A percentile compares a stretch with the other conserved stretches of the same genome.
Evolutionary conservation across 2,329 filamentous ascomycete species (phyloP).

Genomic region (Aureobasidium vineae): DNA sequence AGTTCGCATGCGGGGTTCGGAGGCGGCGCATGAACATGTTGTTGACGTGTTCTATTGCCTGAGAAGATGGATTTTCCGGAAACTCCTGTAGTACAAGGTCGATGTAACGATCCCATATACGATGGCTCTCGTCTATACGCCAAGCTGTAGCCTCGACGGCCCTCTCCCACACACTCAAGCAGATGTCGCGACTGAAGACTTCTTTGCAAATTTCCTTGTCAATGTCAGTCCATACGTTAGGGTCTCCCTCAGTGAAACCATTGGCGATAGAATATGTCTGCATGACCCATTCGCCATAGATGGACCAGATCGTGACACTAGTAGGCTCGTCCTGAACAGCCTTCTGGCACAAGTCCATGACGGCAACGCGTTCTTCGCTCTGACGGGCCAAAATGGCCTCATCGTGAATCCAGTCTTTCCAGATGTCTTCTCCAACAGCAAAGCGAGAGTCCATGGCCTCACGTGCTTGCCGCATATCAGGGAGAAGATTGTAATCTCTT

Average conservation of each 20-base stretch:
- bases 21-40: slow-evolving; percentile 70
- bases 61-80: slow-evolving; percentile 55
- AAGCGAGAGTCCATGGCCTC: slow-evolving; percentile 62
- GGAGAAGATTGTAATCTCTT: slow-evolving; percentile 46
- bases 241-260: slow-evolving; percentile 51
- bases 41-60: slow-evolving; percentile 62
- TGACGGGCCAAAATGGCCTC: slow-evolving; percentile 60
- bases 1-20: slow-evolving; percentile 68
- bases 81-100: slow-evolving; percentile 69
- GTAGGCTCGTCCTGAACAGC: slow-evolving; percentile 69
- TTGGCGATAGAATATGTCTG: slow-evolving; percentile 66
- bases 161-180: slow-evolving; percentile 68
- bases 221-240: slow-evolving; percentile 57
- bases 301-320: slow-evolving; percentile 71
- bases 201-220: slow-evolving; percentile 68
- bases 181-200: slow-evolving; percentile 66
- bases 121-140: slow-evolving; percentile 72
- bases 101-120: slow-evolving; percentile 77
- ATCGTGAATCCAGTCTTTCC: slow-evolving; percentile 75
- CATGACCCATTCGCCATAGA: slow-evolving; percentile 77
- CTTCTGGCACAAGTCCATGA: slow-evolving; percentile 70
- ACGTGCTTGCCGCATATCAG: slow-evolving; percentile 51
- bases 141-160: slow-evolving; percentile 70
- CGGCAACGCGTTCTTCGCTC: slow-evolving; percentile 65
- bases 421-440: slow-evolving; percentile 72